phyloP scores from a whole-genome alignment of 2,329 filamentous ascomycete genomes.

The Talaromyces islandicus region DNA sequence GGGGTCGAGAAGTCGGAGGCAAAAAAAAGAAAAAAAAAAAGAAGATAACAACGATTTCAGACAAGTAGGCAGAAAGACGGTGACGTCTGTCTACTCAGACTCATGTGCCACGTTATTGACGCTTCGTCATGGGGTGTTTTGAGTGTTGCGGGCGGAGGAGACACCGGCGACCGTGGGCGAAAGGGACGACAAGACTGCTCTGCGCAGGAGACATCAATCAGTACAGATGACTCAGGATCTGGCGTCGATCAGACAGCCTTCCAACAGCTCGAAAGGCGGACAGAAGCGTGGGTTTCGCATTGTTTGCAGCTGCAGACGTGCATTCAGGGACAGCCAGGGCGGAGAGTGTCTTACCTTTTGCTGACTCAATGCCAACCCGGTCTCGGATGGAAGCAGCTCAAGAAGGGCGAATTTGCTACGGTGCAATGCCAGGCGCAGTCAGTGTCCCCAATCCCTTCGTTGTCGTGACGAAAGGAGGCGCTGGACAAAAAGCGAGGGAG shows the following conservation, averaged over 20 bases:
- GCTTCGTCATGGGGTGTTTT: background rate
- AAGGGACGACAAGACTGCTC: background rate
- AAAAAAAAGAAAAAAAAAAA: background rate
- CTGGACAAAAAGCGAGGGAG: background rate
- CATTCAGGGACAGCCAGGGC: background rate
- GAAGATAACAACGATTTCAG: no score
- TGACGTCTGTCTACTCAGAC: constrained; percentile 2
- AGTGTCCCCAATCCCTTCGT: background rate
- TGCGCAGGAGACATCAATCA: background rate
- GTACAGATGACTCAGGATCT: background rate
- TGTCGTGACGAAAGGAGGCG: background rate
- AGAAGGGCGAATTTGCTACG: background rate
- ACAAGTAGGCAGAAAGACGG: background rate
- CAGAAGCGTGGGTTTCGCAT: background rate
- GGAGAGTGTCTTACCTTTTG: background rate
- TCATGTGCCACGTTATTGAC: background rate
- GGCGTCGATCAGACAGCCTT: background rate
- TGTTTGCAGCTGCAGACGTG: background rate
- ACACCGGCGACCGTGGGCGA: background rate
- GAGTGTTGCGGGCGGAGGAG: background rate
- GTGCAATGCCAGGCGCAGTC: background rate
- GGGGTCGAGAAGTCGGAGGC: background rate
- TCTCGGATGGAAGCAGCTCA: background rate
- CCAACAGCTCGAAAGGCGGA: background rate
- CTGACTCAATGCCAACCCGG: background rate